These are phyloP conservation scores for Coniferiporia weirii DNA, from an alignment of 1,284 basidiomycete species.

Conservation along the genomic window DNA sequence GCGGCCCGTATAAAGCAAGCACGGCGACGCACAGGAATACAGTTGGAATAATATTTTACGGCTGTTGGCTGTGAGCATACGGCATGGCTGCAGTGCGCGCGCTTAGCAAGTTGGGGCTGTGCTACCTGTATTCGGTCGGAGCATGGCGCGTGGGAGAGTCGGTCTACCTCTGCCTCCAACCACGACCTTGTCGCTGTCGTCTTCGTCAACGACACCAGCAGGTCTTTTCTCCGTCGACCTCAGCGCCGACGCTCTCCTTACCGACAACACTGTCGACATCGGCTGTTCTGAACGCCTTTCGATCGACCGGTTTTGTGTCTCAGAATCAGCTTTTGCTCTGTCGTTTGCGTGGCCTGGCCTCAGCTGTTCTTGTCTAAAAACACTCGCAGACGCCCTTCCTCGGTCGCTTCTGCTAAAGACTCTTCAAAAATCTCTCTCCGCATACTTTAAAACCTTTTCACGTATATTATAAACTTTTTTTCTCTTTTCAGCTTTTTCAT, in stretches of 20 bases:
- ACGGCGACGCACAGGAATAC: too few species aligned
- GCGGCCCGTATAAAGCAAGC: too few species aligned
- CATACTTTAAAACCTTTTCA: conserved; percentile 4
- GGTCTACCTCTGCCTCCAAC: conserved; percentile 7
- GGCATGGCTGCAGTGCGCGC: neutral
- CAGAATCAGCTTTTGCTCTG: conserved; percentile 2
- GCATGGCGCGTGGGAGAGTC: conserved; percentile 1
- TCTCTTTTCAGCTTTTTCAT: neutral
- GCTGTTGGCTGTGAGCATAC: neutral
- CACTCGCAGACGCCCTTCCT: conserved; percentile 1
- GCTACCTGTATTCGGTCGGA: neutral
- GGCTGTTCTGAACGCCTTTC: neutral
- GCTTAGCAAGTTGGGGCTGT: conserved; percentile 1
- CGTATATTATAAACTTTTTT: conserved; percentile 17
- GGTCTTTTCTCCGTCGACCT: neutral
- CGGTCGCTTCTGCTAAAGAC: conserved; percentile 1
- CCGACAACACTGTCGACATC: neutral
- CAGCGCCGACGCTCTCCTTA: neutral
- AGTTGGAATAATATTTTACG: too few species aligned
- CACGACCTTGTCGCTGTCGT: conserved; percentile 11
- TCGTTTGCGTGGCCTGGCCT: conserved; percentile 7
- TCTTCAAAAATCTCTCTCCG: neutral
- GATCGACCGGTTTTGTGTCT: neutral
- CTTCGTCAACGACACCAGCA: conserved; percentile 8
- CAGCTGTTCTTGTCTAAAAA: neutral